Percentiles rank a stretch among this genome's conserved stretches.
These are phyloP conservation scores for Odonthalia washingtoniensis DNA, from an alignment of 31 red algal genomes.

Conservation along the genomic window DNA sequence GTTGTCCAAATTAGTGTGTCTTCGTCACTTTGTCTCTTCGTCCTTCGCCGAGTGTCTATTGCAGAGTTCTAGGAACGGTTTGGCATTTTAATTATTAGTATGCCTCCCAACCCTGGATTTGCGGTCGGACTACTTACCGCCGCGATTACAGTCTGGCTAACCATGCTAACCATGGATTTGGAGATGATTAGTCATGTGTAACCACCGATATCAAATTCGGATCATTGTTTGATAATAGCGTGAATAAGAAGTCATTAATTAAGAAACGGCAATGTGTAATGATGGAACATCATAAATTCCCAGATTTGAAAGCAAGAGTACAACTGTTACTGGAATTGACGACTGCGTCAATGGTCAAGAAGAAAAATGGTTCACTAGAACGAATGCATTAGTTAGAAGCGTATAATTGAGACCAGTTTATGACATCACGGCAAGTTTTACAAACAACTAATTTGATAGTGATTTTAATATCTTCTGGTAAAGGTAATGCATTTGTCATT, in stretches of 20 bases:
- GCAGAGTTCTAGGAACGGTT: too few relatives aligned
- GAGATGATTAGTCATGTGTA: constrained; percentile 75
- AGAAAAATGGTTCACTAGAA: constrained; percentile 83
- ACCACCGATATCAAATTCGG: constrained; percentile 84
- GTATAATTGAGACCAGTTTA: too few relatives aligned
- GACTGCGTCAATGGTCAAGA: constrained; percentile 59
- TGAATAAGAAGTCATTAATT: constrained; percentile 67
- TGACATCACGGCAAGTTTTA: neutral
- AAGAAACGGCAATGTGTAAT: constrained; percentile 86
- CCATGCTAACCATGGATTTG: constrained; percentile 70
- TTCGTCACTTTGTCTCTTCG: too few relatives aligned
- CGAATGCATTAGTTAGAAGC: too few relatives aligned
- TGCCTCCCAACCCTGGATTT: too few relatives aligned
- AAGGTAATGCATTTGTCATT: neutral
- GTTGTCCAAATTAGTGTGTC: too few relatives aligned
- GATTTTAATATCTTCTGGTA: neutral
- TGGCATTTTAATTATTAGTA: too few relatives aligned
- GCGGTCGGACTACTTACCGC: too few relatives aligned
- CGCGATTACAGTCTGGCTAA: too few relatives aligned
- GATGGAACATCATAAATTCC: constrained; percentile 83
- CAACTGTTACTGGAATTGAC: constrained; percentile 82
- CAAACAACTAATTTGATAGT: neutral
- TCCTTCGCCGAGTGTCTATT: too few relatives aligned
- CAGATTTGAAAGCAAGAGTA: constrained; percentile 60
- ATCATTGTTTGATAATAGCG: constrained; percentile 82